Conservation (phyloP, 768 basidiomycete genomes). For the Sporobolomyces phaffii region DNA sequence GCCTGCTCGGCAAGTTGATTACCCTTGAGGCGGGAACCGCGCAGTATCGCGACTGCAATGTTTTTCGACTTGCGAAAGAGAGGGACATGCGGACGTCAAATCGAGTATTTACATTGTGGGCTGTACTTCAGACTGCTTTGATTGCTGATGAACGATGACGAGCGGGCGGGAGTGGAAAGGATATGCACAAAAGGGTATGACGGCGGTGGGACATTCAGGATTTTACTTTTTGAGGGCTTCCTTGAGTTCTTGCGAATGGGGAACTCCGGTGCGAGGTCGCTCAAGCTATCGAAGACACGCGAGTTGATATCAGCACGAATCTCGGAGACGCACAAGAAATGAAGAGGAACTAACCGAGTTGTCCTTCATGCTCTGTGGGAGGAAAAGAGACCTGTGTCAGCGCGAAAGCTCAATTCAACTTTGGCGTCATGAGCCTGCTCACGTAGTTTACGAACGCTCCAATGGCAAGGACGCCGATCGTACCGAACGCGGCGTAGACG, state of each 20-base stretch:
- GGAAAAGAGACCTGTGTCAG: not conserved
- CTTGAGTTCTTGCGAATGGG: slow-evolving; percentile 4
- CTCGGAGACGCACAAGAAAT: no score
- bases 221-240: slow-evolving; percentile 8
- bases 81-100: no score
- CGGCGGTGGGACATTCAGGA: no score
- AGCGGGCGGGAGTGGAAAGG: not conserved
- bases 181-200: not conserved
- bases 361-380: slow-evolving; percentile 2
- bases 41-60: no score
- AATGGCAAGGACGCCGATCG: slow-evolving; percentile 1
- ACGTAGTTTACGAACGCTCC: slow-evolving; percentile 14
- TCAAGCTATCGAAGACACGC: not conserved
- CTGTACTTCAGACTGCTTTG: no score
- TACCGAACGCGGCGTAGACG: slow-evolving; percentile 9
- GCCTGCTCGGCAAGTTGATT: no score
- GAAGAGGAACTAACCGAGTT: slow-evolving; percentile 1
- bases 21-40: no score
- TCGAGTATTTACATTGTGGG: no score
- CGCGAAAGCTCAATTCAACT: not conserved
- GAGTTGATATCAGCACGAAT: no score
- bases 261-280: slow-evolving; percentile 10
- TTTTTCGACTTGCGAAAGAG: no score
- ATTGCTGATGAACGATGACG: no score
- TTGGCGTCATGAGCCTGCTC: not conserved